Base-by-base conservation (phyloP, 2,329 filamentous ascomycete genomes). In the Cordyceps fumosorosea region DNA sequence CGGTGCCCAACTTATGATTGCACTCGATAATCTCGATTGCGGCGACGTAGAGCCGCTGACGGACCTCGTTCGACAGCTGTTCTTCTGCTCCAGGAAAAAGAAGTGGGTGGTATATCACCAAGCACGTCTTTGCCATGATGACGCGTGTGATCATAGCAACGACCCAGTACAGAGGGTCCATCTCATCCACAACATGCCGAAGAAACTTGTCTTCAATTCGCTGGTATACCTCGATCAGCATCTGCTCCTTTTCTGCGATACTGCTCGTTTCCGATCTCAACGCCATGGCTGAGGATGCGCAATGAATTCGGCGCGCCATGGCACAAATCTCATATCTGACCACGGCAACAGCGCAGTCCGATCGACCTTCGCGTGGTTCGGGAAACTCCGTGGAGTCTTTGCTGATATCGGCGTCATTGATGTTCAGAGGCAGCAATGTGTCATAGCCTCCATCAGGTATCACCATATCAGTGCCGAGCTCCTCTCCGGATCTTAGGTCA, bases 71-170 rank as follows among this genome's bases (percentile, higher is more conserved):
- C 0, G 84, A 82, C 8, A 89, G 77, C 29, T 78, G 80, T 10
- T 78, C 73, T n/a, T 79, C 80, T 11, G 81, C 79, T 29, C 85
- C 82, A 40, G 81, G 80, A 57, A 86, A 83, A 37, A 89, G 84
- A 68, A 88, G 81, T 0, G 89, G 89, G 67, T 93, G 87, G 68
- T 93, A 89, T 2, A 91, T 82, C 64, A 92, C 82, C 42, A 95
- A 80, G 76, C 87, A 90, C 78, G 92, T 85, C 74, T 92, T 93
- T 58, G 87, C 86, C 75, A 92, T 84, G 65, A 93, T 85, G 37
- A 93, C 78, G 11, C 89, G 84, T 3, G 85, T 82, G 26, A 90
- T 80, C 32, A 88, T 89, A 4, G 84, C 86, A 8, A 83, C 83
- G 29, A 89, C 83, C 86, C 88, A 90, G 65, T 86, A 86, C 1